Base-by-base conservation (phyloP, 169 alveolate species). In the Perkinsus olseni region DNA sequence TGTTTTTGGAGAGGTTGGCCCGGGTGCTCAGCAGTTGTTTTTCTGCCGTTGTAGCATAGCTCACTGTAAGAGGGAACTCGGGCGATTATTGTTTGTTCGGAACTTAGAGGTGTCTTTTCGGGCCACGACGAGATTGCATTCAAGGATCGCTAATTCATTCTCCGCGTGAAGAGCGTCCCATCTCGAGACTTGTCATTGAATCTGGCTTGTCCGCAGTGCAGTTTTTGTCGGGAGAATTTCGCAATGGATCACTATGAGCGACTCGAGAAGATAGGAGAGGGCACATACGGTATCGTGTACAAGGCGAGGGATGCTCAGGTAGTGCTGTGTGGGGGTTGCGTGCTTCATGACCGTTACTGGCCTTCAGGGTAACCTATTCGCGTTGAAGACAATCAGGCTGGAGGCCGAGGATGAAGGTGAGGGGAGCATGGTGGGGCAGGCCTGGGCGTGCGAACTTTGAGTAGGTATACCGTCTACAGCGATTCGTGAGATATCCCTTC, bases 251-350 rank as follows among this genome's bases (percentile, higher is more conserved):
- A 97, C 92, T 98, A 98, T 95, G 98, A 98, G 95, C 98, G 98
- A 95, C 96, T 98, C 92, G 99, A 98, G 91, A 98, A 99, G 95
- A 97, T 99, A 31, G 99, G 99, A 36, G 99, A 99, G 94, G 99
- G 99, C 48, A 99, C 99, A 50, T 99, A 99, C 96, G 99, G 99
- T 48, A 99, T 99, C 39, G 99, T 99, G 90, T 98, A 98, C 96
- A 94, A 98, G 97, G 97, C 98, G 97, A 97, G 94, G 98, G 99
- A 74, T 96, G 98, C 17, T 95, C 37, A 62, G 31, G 97, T 94
- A 98, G 98, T 37, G 97, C 97, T 20, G 99, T 96, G 40, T 97
- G 82, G 82, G 17, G 31, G 31, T 21, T 4, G 0, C 36, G 34
- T 13, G 34, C n/a, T n/a, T n/a, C n/a, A 97, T 91, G 96, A 96